Evolutionary conservation across 2,329 filamentous ascomycete species (phyloP).

Genomic region (Ceratocystis colombiana): DNA sequence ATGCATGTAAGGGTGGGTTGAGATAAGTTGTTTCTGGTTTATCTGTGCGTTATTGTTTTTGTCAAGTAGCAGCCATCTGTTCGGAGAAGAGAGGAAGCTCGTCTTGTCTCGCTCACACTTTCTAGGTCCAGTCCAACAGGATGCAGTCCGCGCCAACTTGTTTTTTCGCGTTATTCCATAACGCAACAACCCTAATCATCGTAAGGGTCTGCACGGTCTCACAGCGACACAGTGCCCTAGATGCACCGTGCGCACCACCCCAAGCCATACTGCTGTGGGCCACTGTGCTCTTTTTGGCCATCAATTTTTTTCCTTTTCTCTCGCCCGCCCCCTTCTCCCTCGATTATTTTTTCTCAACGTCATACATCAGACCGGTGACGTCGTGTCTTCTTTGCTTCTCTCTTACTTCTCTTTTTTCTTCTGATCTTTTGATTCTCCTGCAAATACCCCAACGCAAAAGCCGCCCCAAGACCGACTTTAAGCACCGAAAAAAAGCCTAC

Average conservation of each 20-base stretch:
- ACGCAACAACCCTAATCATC: background rate
- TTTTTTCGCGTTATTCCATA: background rate
- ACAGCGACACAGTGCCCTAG: constrained; percentile 3
- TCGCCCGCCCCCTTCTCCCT: constrained; percentile 24
- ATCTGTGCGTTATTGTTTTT: background rate
- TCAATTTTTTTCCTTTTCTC: constrained; percentile 25
- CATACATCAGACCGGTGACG: constrained; percentile 26
- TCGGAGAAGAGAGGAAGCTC: background rate
- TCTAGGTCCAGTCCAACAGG: background rate
- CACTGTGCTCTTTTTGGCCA: constrained; percentile 19
- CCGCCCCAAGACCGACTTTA: background rate
- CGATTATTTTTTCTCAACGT: constrained; percentile 26
- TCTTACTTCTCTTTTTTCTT: constrained; percentile 12
- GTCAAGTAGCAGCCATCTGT: background rate
- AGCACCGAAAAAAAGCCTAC: background rate
- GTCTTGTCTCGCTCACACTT: background rate
- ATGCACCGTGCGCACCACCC: constrained; percentile 9
- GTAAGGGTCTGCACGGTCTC: constrained; percentile 1
- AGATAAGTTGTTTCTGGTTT: background rate
- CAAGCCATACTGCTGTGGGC: constrained; percentile 15
- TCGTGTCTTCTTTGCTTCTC: constrained; percentile 22
- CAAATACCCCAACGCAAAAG: constrained; percentile 1
- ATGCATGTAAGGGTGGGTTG: background rate
- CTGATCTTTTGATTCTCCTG: constrained; percentile 11
- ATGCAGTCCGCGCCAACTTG: background rate